Conservation (phyloP, 1,139 yeast species). For the Geotrichum histeridarum region DNA sequence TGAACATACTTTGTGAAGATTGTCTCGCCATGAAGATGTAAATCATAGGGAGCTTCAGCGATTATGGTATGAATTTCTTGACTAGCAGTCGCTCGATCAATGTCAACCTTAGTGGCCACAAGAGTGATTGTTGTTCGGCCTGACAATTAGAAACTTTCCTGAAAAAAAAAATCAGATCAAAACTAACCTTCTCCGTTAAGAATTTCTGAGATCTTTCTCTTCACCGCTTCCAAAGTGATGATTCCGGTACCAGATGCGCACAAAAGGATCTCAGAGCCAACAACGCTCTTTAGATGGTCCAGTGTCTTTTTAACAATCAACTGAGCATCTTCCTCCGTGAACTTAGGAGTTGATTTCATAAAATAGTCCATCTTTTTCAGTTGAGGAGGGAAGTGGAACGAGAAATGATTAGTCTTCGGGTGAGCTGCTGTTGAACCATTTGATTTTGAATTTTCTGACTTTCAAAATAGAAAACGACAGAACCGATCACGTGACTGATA, state of each 20-base stretch:
- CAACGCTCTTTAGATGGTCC: slow-evolving; percentile 14
- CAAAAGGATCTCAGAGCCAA: slow-evolving; percentile 22
- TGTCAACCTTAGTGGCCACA: slow-evolving; percentile 12
- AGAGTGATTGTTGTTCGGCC: slow-evolving; percentile 15
- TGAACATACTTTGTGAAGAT: slow-evolving; percentile 12
- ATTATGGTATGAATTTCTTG: not conserved
- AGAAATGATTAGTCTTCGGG: not conserved
- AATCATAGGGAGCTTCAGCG: slow-evolving; percentile 7
- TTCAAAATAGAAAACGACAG: no score
- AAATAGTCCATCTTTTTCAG: slow-evolving; percentile 1
- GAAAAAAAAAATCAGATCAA: not conserved
- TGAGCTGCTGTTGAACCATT: not conserved
- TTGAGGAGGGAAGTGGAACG: no score
- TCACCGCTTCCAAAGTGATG: slow-evolving; percentile 23
- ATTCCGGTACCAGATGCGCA: slow-evolving; percentile 23
- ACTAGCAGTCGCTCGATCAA: slow-evolving; percentile 8
- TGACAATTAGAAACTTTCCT: not conserved
- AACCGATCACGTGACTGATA: no score
- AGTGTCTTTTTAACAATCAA: slow-evolving; percentile 20
- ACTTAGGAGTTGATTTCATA: slow-evolving; percentile 11
- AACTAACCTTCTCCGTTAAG: slow-evolving; percentile 21
- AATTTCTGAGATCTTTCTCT: slow-evolving; percentile 20
- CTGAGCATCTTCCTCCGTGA: slow-evolving; percentile 22
- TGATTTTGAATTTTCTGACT: not conserved
- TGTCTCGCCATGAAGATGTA: slow-evolving; percentile 13